Percentiles rank a stretch among this genome's conserved stretches.
Evolutionary conservation across 805 yeast species (phyloP).

Genomic region (Candida insectorum): DNA sequence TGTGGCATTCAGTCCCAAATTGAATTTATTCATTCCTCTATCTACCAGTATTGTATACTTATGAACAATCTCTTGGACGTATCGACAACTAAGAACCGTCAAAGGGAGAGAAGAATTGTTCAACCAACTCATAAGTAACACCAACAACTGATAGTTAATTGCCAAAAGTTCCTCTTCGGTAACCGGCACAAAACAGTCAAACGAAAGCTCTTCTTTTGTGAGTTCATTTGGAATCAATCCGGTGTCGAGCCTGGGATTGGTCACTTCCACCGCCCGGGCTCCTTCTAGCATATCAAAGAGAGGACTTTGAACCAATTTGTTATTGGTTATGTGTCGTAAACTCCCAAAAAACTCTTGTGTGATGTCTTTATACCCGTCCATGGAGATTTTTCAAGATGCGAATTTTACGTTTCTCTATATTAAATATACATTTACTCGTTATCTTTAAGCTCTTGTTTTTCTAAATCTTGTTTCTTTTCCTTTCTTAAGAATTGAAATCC

Average conservation of each 20-base stretch:
- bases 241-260: conserved; percentile 73
- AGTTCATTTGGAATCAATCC: conserved; percentile 50
- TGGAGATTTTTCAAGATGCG: conserved; percentile 1
- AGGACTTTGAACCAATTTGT: conserved; percentile 56
- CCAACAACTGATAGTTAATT: conserved; percentile 51
- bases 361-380: conserved; percentile 42
- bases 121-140: conserved; percentile 68
- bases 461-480: conserved; percentile 18
- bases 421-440: no score
- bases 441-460: no score
- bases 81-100: conserved; percentile 72
- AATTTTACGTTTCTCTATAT: neutral
- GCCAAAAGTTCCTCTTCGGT: conserved; percentile 43
- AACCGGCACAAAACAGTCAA: conserved; percentile 40
- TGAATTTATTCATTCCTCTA: conserved; percentile 15
- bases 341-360: conserved; percentile 48
- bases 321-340: conserved; percentile 38
- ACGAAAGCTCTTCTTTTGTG: conserved; percentile 40
- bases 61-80: conserved; percentile 57
- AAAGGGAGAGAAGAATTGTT: conserved; percentile 71
- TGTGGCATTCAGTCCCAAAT: conserved; percentile 19
- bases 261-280: conserved; percentile 80
- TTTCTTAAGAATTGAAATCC: conserved; percentile 34
- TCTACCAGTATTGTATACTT: conserved; percentile 27
- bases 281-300: conserved; percentile 73